phyloP scores from a whole-genome alignment of 352 stramenopile genomes.

The Phytopythium aichiense region DNA sequence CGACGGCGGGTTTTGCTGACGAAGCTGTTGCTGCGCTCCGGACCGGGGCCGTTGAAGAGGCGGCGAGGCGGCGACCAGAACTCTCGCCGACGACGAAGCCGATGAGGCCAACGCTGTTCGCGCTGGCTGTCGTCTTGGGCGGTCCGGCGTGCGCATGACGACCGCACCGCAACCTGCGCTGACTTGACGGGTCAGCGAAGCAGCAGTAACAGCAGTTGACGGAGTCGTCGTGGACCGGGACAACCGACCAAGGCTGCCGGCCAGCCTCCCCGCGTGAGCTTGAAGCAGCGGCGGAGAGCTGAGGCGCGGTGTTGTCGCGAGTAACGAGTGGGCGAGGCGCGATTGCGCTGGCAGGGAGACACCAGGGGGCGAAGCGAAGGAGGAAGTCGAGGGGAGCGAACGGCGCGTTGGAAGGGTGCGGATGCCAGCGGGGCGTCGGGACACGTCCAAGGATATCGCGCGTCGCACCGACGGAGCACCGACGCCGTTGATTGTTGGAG shows the following conservation, averaged over 20 bases:
- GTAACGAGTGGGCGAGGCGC: background rate
- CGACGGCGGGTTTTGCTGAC: constrained; percentile 6
- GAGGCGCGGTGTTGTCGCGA: background rate
- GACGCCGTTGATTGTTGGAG: background rate
- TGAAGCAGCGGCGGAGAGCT: background rate
- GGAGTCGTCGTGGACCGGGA: background rate
- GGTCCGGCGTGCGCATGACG: constrained; percentile 78
- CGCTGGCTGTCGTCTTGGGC: constrained; percentile 47
- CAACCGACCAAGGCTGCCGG: background rate
- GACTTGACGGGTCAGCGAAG: background rate
- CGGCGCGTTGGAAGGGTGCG: background rate
- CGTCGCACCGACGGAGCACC: background rate
- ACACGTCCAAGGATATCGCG: background rate
- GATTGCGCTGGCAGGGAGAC: background rate
- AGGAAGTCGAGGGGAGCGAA: background rate
- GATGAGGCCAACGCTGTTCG: constrained; percentile 9
- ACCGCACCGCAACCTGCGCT: constrained; percentile 20
- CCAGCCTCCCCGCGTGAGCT: background rate
- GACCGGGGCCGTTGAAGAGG: constrained; percentile 51
- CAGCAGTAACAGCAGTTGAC: background rate
- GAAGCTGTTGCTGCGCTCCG: constrained; percentile 14
- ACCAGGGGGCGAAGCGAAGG: background rate
- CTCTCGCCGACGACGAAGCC: constrained; percentile 16
- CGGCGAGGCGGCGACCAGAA: constrained; percentile 75
- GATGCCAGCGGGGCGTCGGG: background rate